These are phyloP conservation scores for Thraustochytrium striatum DNA, from an alignment of 352 stramenopile genomes.

Conservation along the genomic window DNA sequence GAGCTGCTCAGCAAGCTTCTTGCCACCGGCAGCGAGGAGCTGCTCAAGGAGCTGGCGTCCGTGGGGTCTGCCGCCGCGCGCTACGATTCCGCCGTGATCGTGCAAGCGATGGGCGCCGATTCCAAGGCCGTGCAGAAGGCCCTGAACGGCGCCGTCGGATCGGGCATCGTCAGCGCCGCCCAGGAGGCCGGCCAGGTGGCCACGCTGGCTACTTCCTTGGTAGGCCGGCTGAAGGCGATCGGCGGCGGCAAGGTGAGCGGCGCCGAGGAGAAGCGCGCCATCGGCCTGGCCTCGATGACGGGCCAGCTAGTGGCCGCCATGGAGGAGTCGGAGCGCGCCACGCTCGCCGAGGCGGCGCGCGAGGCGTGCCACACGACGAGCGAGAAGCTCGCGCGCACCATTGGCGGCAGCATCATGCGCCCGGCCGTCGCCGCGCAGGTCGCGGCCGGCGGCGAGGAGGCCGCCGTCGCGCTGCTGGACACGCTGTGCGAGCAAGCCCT, in stretches of 20 bases:
- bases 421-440: not conserved
- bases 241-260: not conserved
- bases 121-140: slow-evolving; percentile 35
- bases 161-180: slow-evolving; percentile 1
- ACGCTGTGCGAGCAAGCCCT: slow-evolving; percentile 10
- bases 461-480: not conserved
- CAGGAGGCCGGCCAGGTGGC: not conserved
- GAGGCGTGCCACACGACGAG: not conserved
- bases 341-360: not conserved
- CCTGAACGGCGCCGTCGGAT: not conserved
- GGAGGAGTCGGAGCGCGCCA: not conserved
- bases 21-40: not conserved
- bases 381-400: slow-evolving; percentile 39
- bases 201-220: not conserved
- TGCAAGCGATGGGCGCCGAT: slow-evolving; percentile 26
- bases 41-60: slow-evolving; percentile 28
- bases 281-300: not conserved
- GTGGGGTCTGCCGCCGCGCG: slow-evolving; percentile 6
- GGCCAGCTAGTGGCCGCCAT: not conserved
- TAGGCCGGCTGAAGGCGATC: not conserved
- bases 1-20: slow-evolving; percentile 25
- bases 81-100: slow-evolving; percentile 26
- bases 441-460: not conserved
- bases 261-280: slow-evolving; percentile 26
- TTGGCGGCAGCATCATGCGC: not conserved